Base-by-base conservation (phyloP, 2,329 filamentous ascomycete genomes). In the Fulvia fulva region DNA sequence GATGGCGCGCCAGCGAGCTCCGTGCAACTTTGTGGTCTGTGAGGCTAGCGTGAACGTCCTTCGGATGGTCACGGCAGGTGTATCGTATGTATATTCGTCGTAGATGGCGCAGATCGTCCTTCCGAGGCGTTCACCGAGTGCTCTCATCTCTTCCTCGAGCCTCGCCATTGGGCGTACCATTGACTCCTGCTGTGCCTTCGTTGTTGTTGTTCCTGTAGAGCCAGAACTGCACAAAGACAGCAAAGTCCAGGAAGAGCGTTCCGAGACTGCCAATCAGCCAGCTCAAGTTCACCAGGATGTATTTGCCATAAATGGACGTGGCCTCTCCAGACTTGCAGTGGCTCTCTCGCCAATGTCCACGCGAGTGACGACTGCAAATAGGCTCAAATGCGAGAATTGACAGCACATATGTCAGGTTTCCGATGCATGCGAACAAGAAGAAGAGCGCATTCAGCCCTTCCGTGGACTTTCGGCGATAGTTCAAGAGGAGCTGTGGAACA, bases 371-470 rank as follows among this genome's bases (percentile, higher is more conserved):
- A 41, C 71, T 71, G 65, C 90, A 96, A 28, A 82, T 78, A 0
- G 92, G 90, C 59, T 92, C 90, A 70, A 91, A 97, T 0, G 91
- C 92, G 63, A 97, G 82, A 66, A 99, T 97, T 37, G 88, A 92
- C 37, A 96, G 78, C 19, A 97, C 92, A 69, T 95, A 97, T 0
- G 92, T 97, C 64, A 96, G 74, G 73, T 99, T 99, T 1, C 94
- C 94, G 5, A 97, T 84, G 71, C 93, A 97, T 4, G 94, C 94
- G 72, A 99, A 97, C 22, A 97, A 80, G 78, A 97, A 97, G 76
- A 97, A 99, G 11, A 97, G 82, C 77, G 97, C 86, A 64, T 89
- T 93, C 21, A 99, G 87, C 3, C 94, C 94, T 56, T 97, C 92
- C 0, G 92, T 97, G 45, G 88, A 92, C 77, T 96, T 96, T 62